phyloP scores from a whole-genome alignment of 768 basidiomycete species.

The Fomitopsis serialis region DNA sequence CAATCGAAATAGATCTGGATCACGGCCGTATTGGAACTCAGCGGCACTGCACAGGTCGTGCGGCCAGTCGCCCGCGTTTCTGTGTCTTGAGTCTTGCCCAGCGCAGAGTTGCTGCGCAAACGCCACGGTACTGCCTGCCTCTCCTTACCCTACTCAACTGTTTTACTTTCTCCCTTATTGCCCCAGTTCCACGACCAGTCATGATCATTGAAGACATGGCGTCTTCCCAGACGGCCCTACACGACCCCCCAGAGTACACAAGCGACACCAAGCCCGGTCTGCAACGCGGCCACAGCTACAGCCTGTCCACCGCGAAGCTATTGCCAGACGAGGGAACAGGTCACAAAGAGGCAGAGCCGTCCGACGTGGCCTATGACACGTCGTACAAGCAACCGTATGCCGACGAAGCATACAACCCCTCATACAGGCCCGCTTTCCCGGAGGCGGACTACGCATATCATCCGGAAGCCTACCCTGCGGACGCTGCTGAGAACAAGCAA shows the following conservation, averaged over 20 bases:
- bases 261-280: neutral
- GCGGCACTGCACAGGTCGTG: neutral
- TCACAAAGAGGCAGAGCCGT: neutral
- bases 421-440: neutral
- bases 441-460: conserved; percentile 7
- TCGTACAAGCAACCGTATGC: neutral
- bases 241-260: conserved; percentile 4
- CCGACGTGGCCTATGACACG: neutral
- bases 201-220: neutral
- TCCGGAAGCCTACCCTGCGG: neutral
- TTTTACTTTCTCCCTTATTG: neutral
- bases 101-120: neutral
- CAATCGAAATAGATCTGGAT: neutral
- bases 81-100: neutral
- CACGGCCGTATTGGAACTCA: neutral
- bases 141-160: neutral
- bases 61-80: neutral
- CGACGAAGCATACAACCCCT: neutral
- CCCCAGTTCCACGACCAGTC: neutral
- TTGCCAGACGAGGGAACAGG: neutral
- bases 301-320: neutral
- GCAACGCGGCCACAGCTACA: conserved; percentile 2
- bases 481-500: conserved; percentile 8
- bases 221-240: neutral
- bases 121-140: neutral